These are phyloP conservation scores for Balakata baccata DNA, from an alignment of 345 rosid genomes.

Conservation along the genomic window DNA sequence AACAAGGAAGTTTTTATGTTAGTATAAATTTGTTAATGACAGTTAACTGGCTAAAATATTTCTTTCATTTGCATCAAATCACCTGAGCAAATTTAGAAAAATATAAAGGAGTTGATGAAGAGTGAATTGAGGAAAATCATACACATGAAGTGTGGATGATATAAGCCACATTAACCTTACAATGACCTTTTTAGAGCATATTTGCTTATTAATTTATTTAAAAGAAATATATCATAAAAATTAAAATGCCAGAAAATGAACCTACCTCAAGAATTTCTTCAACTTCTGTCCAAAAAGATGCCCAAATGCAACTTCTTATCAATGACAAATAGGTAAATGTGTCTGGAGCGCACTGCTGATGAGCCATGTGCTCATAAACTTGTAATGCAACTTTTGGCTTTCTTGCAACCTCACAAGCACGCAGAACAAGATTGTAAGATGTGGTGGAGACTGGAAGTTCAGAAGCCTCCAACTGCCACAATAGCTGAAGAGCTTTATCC, in stretches of 20 bases:
- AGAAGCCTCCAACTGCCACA: slow-evolving; percentile 69
- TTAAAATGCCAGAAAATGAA: slow-evolving; percentile 7
- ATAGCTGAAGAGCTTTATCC: slow-evolving; percentile 71
- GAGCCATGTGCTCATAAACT: slow-evolving; percentile 69
- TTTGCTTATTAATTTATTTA: background rate
- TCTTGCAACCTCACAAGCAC: slow-evolving; percentile 67
- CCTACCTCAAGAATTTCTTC: slow-evolving; percentile 56
- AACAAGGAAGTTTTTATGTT: background rate
- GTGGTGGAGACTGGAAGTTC: slow-evolving; percentile 45
- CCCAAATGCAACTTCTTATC: slow-evolving; percentile 72
- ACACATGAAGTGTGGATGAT: background rate
- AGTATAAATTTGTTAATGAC: background rate
- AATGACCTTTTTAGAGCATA: background rate
- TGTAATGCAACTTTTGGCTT: slow-evolving; percentile 62
- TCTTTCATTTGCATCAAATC: background rate
- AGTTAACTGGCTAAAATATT: background rate
- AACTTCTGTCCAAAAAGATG: slow-evolving; percentile 70
- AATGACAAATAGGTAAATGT: slow-evolving; percentile 66
- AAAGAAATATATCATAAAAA: slow-evolving; percentile 1
- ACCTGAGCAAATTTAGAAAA: background rate
- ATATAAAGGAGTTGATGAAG: background rate
- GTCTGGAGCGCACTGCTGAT: slow-evolving; percentile 48
- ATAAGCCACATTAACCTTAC: background rate
- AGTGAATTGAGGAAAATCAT: background rate
- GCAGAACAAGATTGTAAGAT: slow-evolving; percentile 63